Evolutionary conservation across 1,139 yeast genomes (phyloP).

Genomic region (Hansenula anomala): DNA sequence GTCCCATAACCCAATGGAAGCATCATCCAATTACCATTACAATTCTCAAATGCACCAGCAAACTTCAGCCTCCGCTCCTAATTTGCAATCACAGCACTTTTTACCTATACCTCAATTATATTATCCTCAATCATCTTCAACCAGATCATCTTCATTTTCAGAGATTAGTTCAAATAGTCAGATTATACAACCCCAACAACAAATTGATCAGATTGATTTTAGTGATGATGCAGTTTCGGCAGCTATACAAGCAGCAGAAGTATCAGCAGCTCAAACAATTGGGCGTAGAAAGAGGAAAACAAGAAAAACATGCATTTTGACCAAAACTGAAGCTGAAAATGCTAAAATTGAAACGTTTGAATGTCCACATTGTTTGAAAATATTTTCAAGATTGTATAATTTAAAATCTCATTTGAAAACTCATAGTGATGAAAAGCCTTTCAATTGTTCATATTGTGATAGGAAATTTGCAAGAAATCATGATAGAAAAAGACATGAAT

Average conservation of each 20-base stretch:
- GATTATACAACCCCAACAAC: not conserved
- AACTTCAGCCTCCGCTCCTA: too few relatives aligned
- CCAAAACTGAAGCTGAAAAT: constrained; percentile 9
- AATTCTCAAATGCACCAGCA: too few relatives aligned
- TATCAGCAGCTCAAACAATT: constrained; percentile 7
- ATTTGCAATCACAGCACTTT: not conserved
- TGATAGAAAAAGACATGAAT: constrained; percentile 53
- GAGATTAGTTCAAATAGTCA: not conserved
- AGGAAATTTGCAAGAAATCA: constrained; percentile 53
- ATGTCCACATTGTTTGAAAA: constrained; percentile 45
- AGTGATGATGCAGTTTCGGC: constrained; percentile 8
- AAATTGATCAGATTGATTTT: not conserved
- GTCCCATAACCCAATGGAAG: too few relatives aligned
- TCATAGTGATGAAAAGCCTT: constrained; percentile 54
- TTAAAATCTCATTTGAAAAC: constrained; percentile 52
- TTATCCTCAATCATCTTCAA: not conserved
- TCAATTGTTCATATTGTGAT: constrained; percentile 41
- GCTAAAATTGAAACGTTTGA: constrained; percentile 24
- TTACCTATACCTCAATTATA: not conserved
- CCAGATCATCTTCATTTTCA: not conserved
- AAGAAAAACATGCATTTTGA: not conserved
- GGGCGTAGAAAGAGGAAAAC: constrained; percentile 9
- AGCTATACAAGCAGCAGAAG: constrained; percentile 13
- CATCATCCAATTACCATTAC: not conserved
- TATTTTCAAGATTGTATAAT: constrained; percentile 50